Evolutionary conservation across 805 yeast species (phyloP).

Genomic region (Hanseniaspora opuntiae): DNA sequence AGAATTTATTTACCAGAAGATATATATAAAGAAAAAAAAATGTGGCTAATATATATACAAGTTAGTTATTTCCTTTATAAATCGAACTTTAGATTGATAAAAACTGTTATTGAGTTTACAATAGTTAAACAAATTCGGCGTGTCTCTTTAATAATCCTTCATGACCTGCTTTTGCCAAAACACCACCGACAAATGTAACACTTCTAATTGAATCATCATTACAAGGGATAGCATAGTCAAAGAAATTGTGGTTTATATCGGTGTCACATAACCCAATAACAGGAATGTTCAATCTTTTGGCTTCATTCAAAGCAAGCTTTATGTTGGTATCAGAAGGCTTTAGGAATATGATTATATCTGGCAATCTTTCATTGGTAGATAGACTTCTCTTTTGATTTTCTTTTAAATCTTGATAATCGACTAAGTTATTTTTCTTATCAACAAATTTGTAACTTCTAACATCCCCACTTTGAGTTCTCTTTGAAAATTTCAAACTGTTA

Average conservation of each 20-base stretch:
- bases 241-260: constrained; percentile 75
- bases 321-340: constrained; percentile 68
- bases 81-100: neutral
- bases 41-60: neutral
- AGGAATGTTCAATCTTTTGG: constrained; percentile 70
- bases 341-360: constrained; percentile 74
- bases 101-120: neutral
- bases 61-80: neutral
- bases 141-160: constrained; percentile 51
- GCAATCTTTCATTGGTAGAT: constrained; percentile 43
- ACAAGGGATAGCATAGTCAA: constrained; percentile 91
- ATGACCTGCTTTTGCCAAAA: constrained; percentile 74
- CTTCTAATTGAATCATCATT: constrained; percentile 85
- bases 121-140: neutral
- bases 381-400: constrained; percentile 55
- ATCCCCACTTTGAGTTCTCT: neutral
- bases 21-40: neutral
- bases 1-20: no score
- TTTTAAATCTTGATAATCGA: constrained; percentile 65
- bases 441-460: constrained; percentile 1
- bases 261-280: constrained; percentile 91
- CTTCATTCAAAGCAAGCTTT: constrained; percentile 66
- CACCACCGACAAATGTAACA: constrained; percentile 65
- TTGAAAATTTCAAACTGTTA: constrained; percentile 23
- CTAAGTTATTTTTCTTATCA: constrained; percentile 15